Conservation (phyloP, 306 rosid species). For the Lablab purpureus region DNA sequence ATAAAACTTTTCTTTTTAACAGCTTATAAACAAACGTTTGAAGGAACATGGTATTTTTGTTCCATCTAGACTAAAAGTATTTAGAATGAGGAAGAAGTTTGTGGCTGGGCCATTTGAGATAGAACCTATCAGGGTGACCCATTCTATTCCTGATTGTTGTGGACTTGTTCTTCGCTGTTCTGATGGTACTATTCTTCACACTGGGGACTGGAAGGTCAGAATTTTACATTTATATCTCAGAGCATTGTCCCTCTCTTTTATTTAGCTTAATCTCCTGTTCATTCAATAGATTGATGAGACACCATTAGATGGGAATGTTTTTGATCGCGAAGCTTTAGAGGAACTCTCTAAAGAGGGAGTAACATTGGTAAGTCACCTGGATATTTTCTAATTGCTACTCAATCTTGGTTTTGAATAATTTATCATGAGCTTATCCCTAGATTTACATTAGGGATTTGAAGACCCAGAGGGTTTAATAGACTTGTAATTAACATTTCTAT, state of each 20-base stretch:
- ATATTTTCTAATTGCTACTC: neutral
- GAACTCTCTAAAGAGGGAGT: conserved; percentile 30
- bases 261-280: conserved; percentile 17
- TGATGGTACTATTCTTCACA: conserved; percentile 29
- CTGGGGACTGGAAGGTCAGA: conserved; percentile 31
- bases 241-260: neutral
- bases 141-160: conserved; percentile 30
- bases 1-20: neutral
- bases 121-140: conserved; percentile 30
- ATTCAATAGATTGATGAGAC: conserved; percentile 24
- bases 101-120: conserved; percentile 28
- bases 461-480: neutral
- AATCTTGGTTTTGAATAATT: neutral
- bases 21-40: conserved; percentile 11
- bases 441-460: neutral
- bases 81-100: conserved; percentile 16
- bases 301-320: conserved; percentile 13
- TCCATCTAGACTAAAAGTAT: conserved; percentile 24
- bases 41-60: conserved; percentile 28
- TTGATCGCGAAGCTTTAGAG: conserved; percentile 24
- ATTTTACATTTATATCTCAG: neutral
- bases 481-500: neutral
- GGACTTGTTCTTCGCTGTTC: conserved; percentile 21
- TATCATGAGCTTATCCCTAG: neutral
- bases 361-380: conserved; percentile 22